Percentiles rank a stretch among this genome's conserved stretches.
Evolutionary conservation across 169 alveolate species (phyloP).

Genomic region (Cryptosporidium ryanae): DNA sequence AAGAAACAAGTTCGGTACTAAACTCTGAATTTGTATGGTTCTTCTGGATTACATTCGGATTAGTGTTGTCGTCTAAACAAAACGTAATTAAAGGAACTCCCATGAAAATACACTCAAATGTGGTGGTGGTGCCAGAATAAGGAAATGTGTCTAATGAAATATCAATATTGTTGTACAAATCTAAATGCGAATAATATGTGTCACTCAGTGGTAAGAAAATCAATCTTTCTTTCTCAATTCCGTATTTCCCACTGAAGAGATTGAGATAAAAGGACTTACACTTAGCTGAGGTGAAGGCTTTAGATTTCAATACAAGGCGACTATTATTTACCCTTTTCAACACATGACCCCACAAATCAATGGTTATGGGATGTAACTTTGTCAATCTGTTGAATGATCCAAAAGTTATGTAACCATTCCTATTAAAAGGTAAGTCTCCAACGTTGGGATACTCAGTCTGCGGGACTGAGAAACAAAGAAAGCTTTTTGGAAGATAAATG

Average conservation of each 20-base stretch:
- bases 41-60: not conserved
- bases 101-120: slow-evolving; percentile 82
- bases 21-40: not conserved
- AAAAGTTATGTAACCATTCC: slow-evolving; percentile 82
- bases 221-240: slow-evolving; percentile 13
- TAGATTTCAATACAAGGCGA: slow-evolving; percentile 77
- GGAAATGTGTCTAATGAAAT: slow-evolving; percentile 83
- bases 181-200: slow-evolving; percentile 43
- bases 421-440: slow-evolving; percentile 75
- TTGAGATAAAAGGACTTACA: slow-evolving; percentile 28
- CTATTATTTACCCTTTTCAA: slow-evolving; percentile 80
- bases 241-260: slow-evolving; percentile 12
- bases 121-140: slow-evolving; percentile 84
- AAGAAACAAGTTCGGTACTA: slow-evolving; percentile 20
- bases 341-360: slow-evolving; percentile 78
- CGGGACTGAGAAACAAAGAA: slow-evolving; percentile 82
- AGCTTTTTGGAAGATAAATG: slow-evolving; percentile 81
- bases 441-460: slow-evolving; percentile 57
- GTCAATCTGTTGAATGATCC: slow-evolving; percentile 86
- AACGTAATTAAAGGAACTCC: slow-evolving; percentile 84
- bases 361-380: slow-evolving; percentile 81
- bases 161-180: slow-evolving; percentile 68
- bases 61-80: slow-evolving; percentile 30
- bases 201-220: slow-evolving; percentile 20
- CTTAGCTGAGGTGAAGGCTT: slow-evolving; percentile 74